Evolutionary conservation across 257 asterid genomes (phyloP), one percentile per base, ranked within the genome.

Genomic region (Gentiana dahurica): DNA sequence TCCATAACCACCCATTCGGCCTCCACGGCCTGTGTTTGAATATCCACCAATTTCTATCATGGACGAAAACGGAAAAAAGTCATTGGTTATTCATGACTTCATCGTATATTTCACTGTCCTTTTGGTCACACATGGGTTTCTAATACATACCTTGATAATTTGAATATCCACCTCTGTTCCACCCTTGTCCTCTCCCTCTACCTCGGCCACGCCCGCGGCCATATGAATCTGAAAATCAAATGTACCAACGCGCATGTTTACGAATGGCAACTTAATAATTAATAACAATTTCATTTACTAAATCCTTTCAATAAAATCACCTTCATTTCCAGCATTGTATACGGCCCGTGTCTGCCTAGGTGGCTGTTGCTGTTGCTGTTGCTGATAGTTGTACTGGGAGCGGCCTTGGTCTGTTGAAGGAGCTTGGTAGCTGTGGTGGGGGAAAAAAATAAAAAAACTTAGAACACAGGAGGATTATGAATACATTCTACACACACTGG

Each of bases 171-270:
- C 92, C 96, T 75, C 92, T 79, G 81, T 73, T 80, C 92, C 87
- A 91, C 71, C 94, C 94, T 50, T 82, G 78, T 4, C 94, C 98
- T 66, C 96, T 82, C 39, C 91, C 98, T 70, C 93, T 77, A 57
- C 95, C 96, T 75, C 92, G 87, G 70, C 89, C 95, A 46, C 94
- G 71, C 51, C 95, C 95, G 63, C 85, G 81, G 54, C 79, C 95
- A 76, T 87, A 85, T 51, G 84, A 58, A 72, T 83, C 98, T 91
- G 54, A 3, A 64, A 57, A 68, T 54, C 10, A n/a, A 59, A 55
- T 1, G 0, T 12, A 44, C 1, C 6, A 10, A 36, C 8, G 4
- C 8, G 6, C 5, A 4, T 3, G 10, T 24, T 38, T 8, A 3
- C 15, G 24, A n/a, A 9, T 3, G 2, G 24, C 34, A 2, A 8